Evolutionary conservation across 495 filamentous ascomycete genomes (phyloP), one percentile per base, ranked within the genome.

Genomic region (Penicillium goetzii): DNA sequence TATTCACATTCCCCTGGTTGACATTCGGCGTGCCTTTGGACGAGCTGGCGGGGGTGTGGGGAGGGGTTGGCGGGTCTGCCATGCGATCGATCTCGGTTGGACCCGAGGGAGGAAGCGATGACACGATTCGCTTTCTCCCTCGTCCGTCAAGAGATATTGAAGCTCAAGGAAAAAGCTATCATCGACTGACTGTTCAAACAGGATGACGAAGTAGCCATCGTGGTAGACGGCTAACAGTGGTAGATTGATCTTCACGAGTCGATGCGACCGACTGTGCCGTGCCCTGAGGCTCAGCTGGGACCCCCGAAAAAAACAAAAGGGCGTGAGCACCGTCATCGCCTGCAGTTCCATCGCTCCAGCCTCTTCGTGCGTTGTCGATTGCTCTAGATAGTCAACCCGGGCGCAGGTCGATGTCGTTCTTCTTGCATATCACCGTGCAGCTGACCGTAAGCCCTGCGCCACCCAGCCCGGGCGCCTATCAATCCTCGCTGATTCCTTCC

Each of bases 51-150:
- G 47, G 15, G 23, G 12, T 51, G 47, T n/a, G 47, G 25, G 47
- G 47, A 30, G 47, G 47, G 25, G 47, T 51, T 9, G 47, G 47
- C 25, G 47, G 47, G 47, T 51, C 47, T 51, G 47, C 26, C 47
- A 51, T 51, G 47, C 23, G 47, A 51, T 51, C 23, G 25, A 51
- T 17, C 47, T 51, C 14, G 47, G 15, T 11, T 51, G 47, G 47
- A 51, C 47, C 25, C 25, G 47, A 51, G 47, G 47, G 25, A 51
- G 47, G 47, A 51, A 51, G 47, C 47, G 47, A 51, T n/a, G 14
- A 14, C 10, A 23, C 12, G 9, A 47, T 30, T 7, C 12, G 47
- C 47, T 51, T 51, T 51, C 25, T 49, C 47, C 47, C 47, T 51
- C 47, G 14, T 51, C 47, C 25, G n/a, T 51, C 47, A 51, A 30